Conservation (phyloP, 2,329 filamentous ascomycete genomes). For the Neocatenulostroma microsporum region DNA sequence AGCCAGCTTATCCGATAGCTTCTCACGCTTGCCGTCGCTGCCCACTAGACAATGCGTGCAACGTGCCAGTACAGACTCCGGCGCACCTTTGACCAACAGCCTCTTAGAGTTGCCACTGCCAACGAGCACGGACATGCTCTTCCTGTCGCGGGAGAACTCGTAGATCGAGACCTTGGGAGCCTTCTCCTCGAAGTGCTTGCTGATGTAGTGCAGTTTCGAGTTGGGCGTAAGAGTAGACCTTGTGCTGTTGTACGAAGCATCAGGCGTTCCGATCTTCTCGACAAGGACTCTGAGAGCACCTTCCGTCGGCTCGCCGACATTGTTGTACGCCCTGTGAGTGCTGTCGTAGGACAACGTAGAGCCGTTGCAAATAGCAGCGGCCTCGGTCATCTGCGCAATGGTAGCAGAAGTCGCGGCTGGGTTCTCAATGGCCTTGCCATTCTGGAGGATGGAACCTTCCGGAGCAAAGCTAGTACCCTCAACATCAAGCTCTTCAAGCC, state of each 20-base stretch:
- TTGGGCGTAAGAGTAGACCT: slow-evolving; percentile 42
- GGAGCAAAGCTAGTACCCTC: slow-evolving; percentile 91
- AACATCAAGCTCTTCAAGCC: slow-evolving; percentile 77
- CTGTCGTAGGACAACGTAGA: slow-evolving; percentile 73
- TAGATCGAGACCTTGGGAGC: slow-evolving; percentile 74
- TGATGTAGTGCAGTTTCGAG: slow-evolving; percentile 70
- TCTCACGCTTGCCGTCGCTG: slow-evolving; percentile 65
- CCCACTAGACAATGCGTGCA: slow-evolving; percentile 78
- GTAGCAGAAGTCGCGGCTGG: slow-evolving; percentile 65
- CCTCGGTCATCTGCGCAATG: slow-evolving; percentile 66
- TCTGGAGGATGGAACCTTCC: slow-evolving; percentile 59
- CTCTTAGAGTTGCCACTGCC: slow-evolving; percentile 62
- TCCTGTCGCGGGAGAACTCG: slow-evolving; percentile 94
- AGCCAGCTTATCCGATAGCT: slow-evolving; percentile 60
- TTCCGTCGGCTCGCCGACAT: slow-evolving; percentile 90
- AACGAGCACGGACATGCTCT: slow-evolving; percentile 98
- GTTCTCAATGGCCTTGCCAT: slow-evolving; percentile 62
- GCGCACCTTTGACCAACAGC: slow-evolving; percentile 91
- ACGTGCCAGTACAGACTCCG: slow-evolving; percentile 86
- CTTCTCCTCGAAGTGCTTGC: slow-evolving; percentile 72
- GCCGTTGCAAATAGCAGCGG: slow-evolving; percentile 77
- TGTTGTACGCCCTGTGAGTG: slow-evolving; percentile 65
- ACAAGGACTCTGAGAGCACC: slow-evolving; percentile 83
- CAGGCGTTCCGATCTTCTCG: slow-evolving; percentile 86
- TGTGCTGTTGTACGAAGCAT: slow-evolving; percentile 51